phyloP scores from a whole-genome alignment of 345 rosid species.

The Eucalyptus cloeziana region DNA sequence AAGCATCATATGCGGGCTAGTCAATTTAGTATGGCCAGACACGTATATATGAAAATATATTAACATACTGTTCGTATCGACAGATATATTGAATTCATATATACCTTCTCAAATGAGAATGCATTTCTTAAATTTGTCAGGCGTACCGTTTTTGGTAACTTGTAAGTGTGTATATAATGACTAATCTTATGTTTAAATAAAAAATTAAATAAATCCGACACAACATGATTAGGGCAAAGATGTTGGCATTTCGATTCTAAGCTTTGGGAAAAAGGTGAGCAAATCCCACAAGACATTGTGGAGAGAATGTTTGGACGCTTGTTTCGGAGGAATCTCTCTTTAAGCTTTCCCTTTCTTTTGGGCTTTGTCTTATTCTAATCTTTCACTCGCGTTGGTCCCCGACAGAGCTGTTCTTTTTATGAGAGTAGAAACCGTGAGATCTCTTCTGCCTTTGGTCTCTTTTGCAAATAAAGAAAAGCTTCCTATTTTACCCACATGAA shows the following conservation, averaged over 20 bases:
- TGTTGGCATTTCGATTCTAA: not conserved
- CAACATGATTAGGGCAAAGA: not conserved
- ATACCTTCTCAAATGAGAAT: not conserved
- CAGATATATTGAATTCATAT: not conserved
- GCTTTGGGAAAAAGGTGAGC: not conserved
- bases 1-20: rapidly evolving
- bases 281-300: not conserved
- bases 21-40: not conserved
- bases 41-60: not conserved
- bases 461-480: not conserved
- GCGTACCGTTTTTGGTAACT: not conserved
- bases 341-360: not conserved
- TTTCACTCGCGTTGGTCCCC: not conserved
- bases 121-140: rapidly evolving
- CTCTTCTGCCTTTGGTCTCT: not conserved
- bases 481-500: not conserved
- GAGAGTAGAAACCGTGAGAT: not conserved
- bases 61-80: rapidly evolving
- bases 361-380: not conserved
- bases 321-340: not conserved
- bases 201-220: not conserved
- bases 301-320: not conserved
- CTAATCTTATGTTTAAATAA: not conserved
- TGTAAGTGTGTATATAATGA: not conserved
- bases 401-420: not conserved